phyloP scores from a whole-genome alignment of 768 basidiomycete species.

The Macrolepiota fuliginosa region DNA sequence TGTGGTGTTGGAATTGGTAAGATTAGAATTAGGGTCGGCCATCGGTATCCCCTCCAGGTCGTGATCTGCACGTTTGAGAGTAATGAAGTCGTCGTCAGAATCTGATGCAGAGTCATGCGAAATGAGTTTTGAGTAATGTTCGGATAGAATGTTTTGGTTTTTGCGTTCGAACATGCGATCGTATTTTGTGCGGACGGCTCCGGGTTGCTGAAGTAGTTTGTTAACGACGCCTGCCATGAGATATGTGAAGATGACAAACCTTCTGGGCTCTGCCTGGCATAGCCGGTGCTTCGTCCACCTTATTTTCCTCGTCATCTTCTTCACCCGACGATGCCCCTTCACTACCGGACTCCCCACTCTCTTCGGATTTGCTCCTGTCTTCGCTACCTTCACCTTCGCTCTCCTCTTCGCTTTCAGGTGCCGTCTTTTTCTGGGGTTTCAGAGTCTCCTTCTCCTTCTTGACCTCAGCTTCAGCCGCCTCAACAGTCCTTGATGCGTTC shows the following conservation, averaged over 20 bases:
- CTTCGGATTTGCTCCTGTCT: conserved; percentile 28
- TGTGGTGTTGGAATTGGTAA: neutral
- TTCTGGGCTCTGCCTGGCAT: conserved; percentile 31
- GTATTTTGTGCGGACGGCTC: conserved; percentile 82
- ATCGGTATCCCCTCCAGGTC: conserved; percentile 39
- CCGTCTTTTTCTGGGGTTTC: conserved; percentile 4
- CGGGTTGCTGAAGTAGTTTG: conserved; percentile 23
- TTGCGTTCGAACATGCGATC: conserved; percentile 98
- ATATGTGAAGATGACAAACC: conserved; percentile 28
- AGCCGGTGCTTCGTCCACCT: conserved; percentile 16
- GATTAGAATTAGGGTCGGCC: conserved; percentile 1
- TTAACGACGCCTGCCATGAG: neutral
- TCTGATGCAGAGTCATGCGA: conserved; percentile 59
- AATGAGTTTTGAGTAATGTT: conserved; percentile 87
- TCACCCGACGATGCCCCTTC: conserved; percentile 2
- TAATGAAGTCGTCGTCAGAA: conserved; percentile 85
- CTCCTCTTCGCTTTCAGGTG: conserved; percentile 11
- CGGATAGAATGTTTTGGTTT: conserved; percentile 89
- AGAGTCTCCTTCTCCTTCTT: conserved; percentile 16
- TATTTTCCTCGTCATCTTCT: conserved; percentile 23
- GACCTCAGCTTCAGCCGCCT: conserved; percentile 30
- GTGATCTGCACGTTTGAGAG: conserved; percentile 90
- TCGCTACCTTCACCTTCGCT: conserved; percentile 18
- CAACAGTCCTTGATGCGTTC: conserved; percentile 57
- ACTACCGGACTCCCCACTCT: conserved; percentile 19